phyloP scores from a whole-genome alignment of 1,284 basidiomycete species.

The Cutaneotrichosporon cutaneum region DNA sequence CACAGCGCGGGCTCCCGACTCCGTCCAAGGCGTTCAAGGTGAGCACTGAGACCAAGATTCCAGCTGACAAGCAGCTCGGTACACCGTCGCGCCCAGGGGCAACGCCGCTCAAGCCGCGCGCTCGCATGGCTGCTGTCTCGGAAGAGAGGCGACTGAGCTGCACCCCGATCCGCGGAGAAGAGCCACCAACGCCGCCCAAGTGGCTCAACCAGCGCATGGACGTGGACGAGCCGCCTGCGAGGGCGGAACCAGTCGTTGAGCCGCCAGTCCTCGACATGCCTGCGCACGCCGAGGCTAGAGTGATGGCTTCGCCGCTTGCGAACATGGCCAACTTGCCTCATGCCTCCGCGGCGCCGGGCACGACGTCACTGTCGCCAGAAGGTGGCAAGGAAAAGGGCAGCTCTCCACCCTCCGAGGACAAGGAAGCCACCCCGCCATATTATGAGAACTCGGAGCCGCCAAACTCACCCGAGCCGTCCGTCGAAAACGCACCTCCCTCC shows the following conservation, averaged over 20 bases:
- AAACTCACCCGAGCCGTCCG: background rate
- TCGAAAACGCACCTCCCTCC: background rate
- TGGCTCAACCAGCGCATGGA: background rate
- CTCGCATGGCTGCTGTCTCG: background rate
- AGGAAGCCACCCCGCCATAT: background rate
- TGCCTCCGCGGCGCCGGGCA: background rate
- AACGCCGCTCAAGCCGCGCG: background rate
- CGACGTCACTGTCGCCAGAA: background rate
- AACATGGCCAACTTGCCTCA: background rate
- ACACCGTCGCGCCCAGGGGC: background rate
- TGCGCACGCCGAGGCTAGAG: background rate
- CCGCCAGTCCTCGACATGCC: background rate
- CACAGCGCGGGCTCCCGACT: slow-evolving; percentile 4
- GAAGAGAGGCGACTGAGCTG: background rate
- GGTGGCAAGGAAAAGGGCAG: background rate
- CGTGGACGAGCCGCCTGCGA: background rate
- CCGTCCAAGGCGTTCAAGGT: slow-evolving; percentile 1
- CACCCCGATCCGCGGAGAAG: background rate
- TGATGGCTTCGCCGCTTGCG: background rate
- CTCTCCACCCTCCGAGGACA: background rate
- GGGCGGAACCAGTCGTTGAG: background rate
- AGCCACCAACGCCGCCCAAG: background rate
- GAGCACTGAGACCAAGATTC: no score
- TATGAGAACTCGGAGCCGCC: background rate
- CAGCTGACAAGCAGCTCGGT: slow-evolving; percentile 5